phyloP scores from a whole-genome alignment of 139 green algal species.

The Chlamydomonas sp. region DNA sequence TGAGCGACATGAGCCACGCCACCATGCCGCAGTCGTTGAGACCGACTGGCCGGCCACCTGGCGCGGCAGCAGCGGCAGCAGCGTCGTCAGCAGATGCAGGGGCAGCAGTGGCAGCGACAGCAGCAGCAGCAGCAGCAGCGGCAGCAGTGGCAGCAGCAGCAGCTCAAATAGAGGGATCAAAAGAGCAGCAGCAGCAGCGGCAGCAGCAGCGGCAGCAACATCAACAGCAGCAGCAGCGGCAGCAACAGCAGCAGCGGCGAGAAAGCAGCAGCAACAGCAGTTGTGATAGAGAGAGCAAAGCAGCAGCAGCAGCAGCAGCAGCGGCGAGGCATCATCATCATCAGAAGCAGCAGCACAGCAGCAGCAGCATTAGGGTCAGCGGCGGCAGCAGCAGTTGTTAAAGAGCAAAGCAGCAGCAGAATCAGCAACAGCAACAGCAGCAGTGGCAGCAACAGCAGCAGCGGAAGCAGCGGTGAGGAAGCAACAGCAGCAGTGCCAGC shows the following conservation, averaged over 20 bases:
- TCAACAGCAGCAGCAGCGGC: too few species aligned
- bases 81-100: too few species aligned
- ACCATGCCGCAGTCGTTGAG: slow-evolving; percentile 88
- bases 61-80: background rate
- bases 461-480: background rate
- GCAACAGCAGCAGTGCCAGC: background rate
- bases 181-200: too few species aligned
- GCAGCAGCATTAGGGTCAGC: background rate
- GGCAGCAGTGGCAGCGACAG: background rate
- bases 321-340: too few species aligned
- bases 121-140: background rate
- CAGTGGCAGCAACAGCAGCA: background rate
- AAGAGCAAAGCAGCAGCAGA: background rate
- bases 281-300: too few species aligned
- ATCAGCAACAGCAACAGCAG: too few species aligned
- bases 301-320: slow-evolving; percentile 1
- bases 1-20: slow-evolving; percentile 77
- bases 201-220: too few species aligned
- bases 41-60: slow-evolving; percentile 32
- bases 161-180: too few species aligned
- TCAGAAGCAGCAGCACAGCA: too few species aligned
- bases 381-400: background rate
- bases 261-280: too few species aligned
- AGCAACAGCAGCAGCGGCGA: too few species aligned
- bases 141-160: background rate